Conservation (phyloP, 2,329 filamentous ascomycete genomes). For the Exophiala aquamarina region DNA sequence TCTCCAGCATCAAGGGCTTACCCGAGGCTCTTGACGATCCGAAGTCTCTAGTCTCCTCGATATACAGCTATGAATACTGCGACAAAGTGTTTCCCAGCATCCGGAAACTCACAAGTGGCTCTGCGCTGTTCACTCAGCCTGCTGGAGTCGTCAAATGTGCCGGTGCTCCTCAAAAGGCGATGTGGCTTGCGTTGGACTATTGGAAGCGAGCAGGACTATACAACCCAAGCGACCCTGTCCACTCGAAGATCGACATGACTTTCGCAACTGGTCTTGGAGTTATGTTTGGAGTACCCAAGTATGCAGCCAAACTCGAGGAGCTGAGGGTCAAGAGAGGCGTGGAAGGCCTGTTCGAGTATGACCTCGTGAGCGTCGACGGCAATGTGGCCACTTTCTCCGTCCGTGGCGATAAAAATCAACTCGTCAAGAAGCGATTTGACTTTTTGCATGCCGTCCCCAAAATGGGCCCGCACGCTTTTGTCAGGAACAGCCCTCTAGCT, state of each 20-base stretch:
- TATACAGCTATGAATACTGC: conserved; percentile 58
- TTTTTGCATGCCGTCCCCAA: conserved; percentile 59
- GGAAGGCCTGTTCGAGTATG: conserved; percentile 63
- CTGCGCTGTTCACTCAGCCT: conserved; percentile 61
- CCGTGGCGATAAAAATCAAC: conserved; percentile 42
- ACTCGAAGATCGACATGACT: conserved; percentile 51
- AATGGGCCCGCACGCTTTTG: conserved; percentile 58
- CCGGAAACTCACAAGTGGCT: conserved; percentile 49
- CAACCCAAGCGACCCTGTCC: conserved; percentile 37
- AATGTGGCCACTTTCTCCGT: conserved; percentile 61
- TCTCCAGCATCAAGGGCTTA: conserved; percentile 54
- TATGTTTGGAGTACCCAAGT: conserved; percentile 64
- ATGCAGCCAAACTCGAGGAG: conserved; percentile 54
- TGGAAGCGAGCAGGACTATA: conserved; percentile 58
- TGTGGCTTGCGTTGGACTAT: conserved; percentile 62
- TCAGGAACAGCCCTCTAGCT: conserved; percentile 55
- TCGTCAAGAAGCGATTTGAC: conserved; percentile 55
- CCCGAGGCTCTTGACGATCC: conserved; percentile 55
- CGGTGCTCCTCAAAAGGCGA: conserved; percentile 61
- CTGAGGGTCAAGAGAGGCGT: conserved; percentile 56
- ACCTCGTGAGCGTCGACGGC: conserved; percentile 77
- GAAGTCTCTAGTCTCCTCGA: conserved; percentile 53
- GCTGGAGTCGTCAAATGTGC: conserved; percentile 61
- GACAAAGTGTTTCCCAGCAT: conserved; percentile 55
- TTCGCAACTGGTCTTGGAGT: conserved; percentile 57